A percentile compares a stretch with the other conserved stretches of the same genome.
phyloP scores from a whole-genome alignment of 371 early-diverging fungal genomes.

The Rhizopus sp. region DNA sequence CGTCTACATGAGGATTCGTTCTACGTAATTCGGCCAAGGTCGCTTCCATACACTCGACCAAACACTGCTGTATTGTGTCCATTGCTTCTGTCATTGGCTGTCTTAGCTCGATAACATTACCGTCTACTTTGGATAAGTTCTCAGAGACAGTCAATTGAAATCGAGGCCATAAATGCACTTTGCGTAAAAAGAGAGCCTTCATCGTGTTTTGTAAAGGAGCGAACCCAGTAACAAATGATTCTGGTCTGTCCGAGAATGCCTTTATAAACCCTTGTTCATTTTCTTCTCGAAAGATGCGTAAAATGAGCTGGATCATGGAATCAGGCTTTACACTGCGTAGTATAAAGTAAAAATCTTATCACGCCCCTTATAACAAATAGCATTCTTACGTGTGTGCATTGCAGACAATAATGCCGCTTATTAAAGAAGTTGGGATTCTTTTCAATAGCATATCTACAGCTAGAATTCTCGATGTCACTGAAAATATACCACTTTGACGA shows the following conservation, averaged over 20 bases:
- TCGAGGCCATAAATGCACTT: conserved; percentile 90
- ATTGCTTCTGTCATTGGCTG: conserved; percentile 82
- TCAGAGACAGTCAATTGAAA: conserved; percentile 76
- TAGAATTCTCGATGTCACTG: conserved; percentile 88
- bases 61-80: conserved; percentile 81
- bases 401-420: conserved; percentile 87
- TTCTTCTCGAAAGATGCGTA: conserved; percentile 76
- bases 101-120: conserved; percentile 78
- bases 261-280: conserved; percentile 92
- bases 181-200: conserved; percentile 77
- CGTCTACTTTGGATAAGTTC: conserved; percentile 53
- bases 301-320: conserved; percentile 87
- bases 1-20: conserved; percentile 70
- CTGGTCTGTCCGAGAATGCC: conserved; percentile 91
- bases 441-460: conserved; percentile 93
- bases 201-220: conserved; percentile 85
- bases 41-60: conserved; percentile 85
- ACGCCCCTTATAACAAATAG: neutral
- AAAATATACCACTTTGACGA: conserved; percentile 85
- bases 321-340: conserved; percentile 66
- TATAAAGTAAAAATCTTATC: neutral
- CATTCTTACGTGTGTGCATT: conserved; percentile 69
- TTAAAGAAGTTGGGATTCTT: conserved; percentile 72
- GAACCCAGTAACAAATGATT: conserved; percentile 73
- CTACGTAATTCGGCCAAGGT: conserved; percentile 79